These are phyloP conservation scores for Rhodamnia argentea DNA, from an alignment of 345 rosid genomes.

Conservation along the genomic window DNA sequence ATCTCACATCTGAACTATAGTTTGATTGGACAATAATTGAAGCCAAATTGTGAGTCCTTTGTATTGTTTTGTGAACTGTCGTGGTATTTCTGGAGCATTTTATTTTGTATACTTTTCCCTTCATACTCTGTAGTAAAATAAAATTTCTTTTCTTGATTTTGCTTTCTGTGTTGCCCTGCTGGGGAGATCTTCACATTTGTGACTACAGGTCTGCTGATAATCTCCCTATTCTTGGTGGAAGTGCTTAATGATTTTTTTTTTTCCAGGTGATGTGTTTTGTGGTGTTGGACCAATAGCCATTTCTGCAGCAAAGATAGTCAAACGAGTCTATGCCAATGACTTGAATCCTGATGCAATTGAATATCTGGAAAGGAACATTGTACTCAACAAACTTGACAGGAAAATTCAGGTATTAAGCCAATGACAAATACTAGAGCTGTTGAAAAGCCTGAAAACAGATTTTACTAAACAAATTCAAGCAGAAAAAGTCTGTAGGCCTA, in stretches of 20 bases:
- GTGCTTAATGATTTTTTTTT: neutral
- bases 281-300: constrained; percentile 83
- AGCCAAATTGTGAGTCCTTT: neutral
- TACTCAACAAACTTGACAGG: constrained; percentile 70
- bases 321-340: constrained; percentile 83
- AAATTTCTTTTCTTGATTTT: neutral
- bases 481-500: neutral
- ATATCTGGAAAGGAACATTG: constrained; percentile 60
- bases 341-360: constrained; percentile 79
- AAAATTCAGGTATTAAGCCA: constrained; percentile 44
- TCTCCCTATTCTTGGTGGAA: neutral
- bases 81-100: neutral
- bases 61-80: neutral
- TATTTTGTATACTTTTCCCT: neutral
- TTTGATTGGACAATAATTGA: neutral
- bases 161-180: neutral
- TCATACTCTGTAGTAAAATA: neutral
- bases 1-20: neutral
- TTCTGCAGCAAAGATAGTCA: constrained; percentile 77
- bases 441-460: neutral
- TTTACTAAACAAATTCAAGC: neutral
- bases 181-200: neutral
- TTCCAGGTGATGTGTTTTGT: constrained; percentile 76
- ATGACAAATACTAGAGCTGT: neutral
- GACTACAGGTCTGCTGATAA: neutral